Evolutionary conservation across 306 rosid genomes (phyloP), one percentile per base, ranked within the genome.

Genomic region (Ceratonia siliqua): DNA sequence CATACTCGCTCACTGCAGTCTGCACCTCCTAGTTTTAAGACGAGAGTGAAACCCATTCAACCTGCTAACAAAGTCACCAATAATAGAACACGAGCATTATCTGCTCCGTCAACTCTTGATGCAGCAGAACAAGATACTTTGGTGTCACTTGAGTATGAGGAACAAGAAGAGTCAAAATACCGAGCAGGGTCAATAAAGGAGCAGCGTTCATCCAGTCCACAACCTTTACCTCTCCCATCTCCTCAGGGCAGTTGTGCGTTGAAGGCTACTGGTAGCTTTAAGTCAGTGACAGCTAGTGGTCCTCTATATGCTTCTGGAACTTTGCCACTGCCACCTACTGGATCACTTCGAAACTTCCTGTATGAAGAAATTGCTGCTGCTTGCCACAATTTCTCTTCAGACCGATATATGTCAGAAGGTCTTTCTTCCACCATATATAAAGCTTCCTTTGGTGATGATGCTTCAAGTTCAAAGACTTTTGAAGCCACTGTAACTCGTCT

Each of bases 1-100:
- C 86, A 24, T 62, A 79, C 91, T 6, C 93, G 96, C 6, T 43
- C 97, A 11, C 86, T 95, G 75, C 96, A 88, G 85, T 90, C 99
- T 61, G 98, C 99, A 41, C 99, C 99, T 61, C 96, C 97, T 21
- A 95, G 99, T 92, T 95, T 95, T 80, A 87, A 89, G 87, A 92
- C 89, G 64, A 85, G 98, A 79, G 99, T 85, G 80, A 95, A 92
- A 76, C 92, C 98, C 20, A 68, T 85, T 83, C 97, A 87, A 68
- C 91, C 86, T 28, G 74, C 65, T 57, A 75, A 58, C 58, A 85
- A 68, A 86, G 82, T 77, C 59, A 43, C 79, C 36, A 85, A 61
- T 75, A 85, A 53, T 79, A 88, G 98, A 80, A 28, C 73, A 22
- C 80, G 99, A 20, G 89, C 99, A 33, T 81, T 90, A 15, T 95